Base-by-base conservation (phyloP, 2,329 filamentous ascomycete species). In the Colletotrichum coccodes region DNA sequence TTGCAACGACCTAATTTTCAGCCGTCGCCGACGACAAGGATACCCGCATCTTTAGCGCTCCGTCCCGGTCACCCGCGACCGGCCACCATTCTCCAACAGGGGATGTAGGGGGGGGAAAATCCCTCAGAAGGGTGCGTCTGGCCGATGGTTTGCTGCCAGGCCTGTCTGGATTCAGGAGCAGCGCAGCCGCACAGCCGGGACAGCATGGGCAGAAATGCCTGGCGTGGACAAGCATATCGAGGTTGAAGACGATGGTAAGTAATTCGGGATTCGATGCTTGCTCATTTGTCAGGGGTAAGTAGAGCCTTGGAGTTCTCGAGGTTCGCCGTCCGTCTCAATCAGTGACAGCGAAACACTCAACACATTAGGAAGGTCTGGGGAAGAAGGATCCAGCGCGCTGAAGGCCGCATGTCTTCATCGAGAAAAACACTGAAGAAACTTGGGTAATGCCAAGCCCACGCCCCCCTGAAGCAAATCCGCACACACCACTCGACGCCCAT, bases 1-100 rank as follows among this genome's bases (percentile, higher is more conserved):
- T 52, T 64, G 60, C 65, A 64, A 54, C 16, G 23, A 56, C 16
- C 40, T 66, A 54, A 60, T 66, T 47, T 68, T 36, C 21, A 44
- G 53, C 54, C 21, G 40, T 46, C 18, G 32, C 26, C 2, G 26
- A 40, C 26, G 47, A 49, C 54, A 30, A 49, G 65, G 65, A 26
- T 46, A 12, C 12, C 16, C 7, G 64, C 60, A 38, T 30, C 44
- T n/a, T 26, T 56, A 65, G 66, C 54, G 61, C 49, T 44, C 26
- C 40, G 56, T 65, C 40, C 66, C 66, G 66, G 11, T 6, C 21
- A 38, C 47, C 64, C 64, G 46, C 38, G 44, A 53, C 21, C 21
- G 23, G 32, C 61, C 32, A 60, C n/a, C n/a, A 6, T 21, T 34
- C n/a, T 23, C 28, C 40, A 32, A 34, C 28, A 4, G n/a, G 26